A percentile compares a stretch with the other conserved stretches of the same genome.
These are phyloP conservation scores for Cicer cuneatum DNA, from an alignment of 306 rosid species.

Conservation along the genomic window DNA sequence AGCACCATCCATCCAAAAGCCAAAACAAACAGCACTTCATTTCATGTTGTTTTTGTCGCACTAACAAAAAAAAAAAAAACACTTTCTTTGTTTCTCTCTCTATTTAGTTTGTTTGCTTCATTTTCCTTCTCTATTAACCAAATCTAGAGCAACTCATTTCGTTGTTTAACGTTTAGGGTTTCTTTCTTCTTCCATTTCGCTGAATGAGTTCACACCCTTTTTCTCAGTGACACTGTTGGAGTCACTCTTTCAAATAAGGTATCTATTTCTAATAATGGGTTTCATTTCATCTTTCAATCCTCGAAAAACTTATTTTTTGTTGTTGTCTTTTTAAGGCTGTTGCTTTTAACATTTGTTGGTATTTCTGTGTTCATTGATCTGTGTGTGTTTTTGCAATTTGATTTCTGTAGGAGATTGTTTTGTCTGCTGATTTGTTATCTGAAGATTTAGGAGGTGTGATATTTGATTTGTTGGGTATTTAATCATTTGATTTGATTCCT, in stretches of 20 bases:
- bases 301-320: background rate
- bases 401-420: constrained; percentile 43
- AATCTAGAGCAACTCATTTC: constrained; percentile 62
- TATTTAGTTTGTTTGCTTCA: constrained; percentile 36
- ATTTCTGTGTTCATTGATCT: constrained; percentile 48
- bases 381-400: constrained; percentile 40
- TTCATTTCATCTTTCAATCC: constrained; percentile 37
- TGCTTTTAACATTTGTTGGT: constrained; percentile 3
- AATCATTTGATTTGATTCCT: constrained; percentile 41
- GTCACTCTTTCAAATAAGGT: constrained; percentile 55
- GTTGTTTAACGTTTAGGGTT: constrained; percentile 43
- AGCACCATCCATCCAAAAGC: constrained; percentile 29
- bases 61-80: background rate
- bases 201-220: constrained; percentile 58
- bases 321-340: background rate
- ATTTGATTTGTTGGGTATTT: constrained; percentile 49
- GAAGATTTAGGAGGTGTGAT: constrained; percentile 41
- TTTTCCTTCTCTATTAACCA: constrained; percentile 37
- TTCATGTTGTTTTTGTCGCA: constrained; percentile 57
- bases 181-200: constrained; percentile 22
- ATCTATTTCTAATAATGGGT: constrained; percentile 43
- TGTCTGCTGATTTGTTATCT: constrained; percentile 38
- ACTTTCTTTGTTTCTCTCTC: constrained; percentile 29
- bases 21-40: constrained; percentile 48
- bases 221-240: constrained; percentile 42